Evolutionary conservation across 495 filamentous ascomycete genomes (phyloP), one percentile per base, ranked within the genome.

Genomic region (Podospora didyma): DNA sequence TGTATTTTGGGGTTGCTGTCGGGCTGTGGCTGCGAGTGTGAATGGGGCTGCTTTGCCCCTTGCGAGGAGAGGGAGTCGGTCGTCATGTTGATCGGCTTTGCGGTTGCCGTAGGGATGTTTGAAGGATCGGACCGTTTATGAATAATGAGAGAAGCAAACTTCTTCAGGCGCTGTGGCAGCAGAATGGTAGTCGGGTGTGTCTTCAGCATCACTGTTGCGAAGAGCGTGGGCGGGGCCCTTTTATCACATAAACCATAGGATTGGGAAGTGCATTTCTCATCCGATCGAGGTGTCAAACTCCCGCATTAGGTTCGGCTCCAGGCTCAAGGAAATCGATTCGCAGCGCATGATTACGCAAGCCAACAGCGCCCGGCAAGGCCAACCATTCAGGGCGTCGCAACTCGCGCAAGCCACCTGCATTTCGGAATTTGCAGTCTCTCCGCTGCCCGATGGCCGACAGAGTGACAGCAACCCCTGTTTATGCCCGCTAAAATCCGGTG

Each of bases 121-220:
- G 20, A 59, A n/a, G n/a, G n/a, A 46, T 3, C 57, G 12, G 39
- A 2, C 39, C n/a, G 48, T 10, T 6, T 35, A n/a, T n/a, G n/a
- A n/a, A n/a, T n/a, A 26, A 53, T 17, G 26, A 57, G 46, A 14
- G 59, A 58, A 3, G 34, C 58, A 9, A 64, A 47, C 26, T 61
- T 31, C 26, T 31, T 69, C 59, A 69, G 26, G 57, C 59, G 56
- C 61, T 63, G 58, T 7, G 66, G 66, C n/a, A 62, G 45, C 2
- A 62, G 31, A 23, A 62, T 46, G 7, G 59, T 26, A 12, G 62
- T 56, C 10, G 62, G 53, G 19, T 62, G 56, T 41, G 54, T 66
- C 51, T 69, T 71, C 62, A 69, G 64, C 68, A 71, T 71, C 46
- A 50, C 51, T 46, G 42, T 26, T 51, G 45, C 37, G 45, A 26